Evolutionary conservation across 1,284 basidiomycete species (phyloP), one percentile per base, ranked within the genome.

Genomic region (Trichosporon ovoides): DNA sequence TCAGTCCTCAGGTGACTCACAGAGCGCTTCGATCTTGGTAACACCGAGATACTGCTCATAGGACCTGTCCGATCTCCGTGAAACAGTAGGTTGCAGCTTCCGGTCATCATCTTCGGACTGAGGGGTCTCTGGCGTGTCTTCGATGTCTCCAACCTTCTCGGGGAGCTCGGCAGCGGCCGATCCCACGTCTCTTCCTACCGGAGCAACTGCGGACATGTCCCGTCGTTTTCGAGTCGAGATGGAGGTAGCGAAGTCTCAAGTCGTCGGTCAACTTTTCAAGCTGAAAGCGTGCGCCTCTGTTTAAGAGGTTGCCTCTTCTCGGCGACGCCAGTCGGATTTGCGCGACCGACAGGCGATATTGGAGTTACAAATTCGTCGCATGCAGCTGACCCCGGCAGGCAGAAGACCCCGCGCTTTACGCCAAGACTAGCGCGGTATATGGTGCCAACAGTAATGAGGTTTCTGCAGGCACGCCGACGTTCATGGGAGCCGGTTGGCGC

Each of bases 21-120:
- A 74, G 4, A 74, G 53, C 10, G 72, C 62, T 54, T 74, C 72
- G 31, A 74, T 74, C 58, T 69, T 69, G 43, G 70, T 68, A 2
- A 72, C 72, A 40, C 72, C 72, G n/a, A 64, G 63, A 28, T 65
- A 59, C 59, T 72, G 68, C 36, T 70, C 19, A 33, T 51, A 55
- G 20, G 56, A 58, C 4, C 3, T 7, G 9, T 24, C 7, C n/a
- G 43, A 46, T 14, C 6, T n/a, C 13, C 19, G 9, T 7, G 43
- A 28, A 14, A 2, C 43, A n/a, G 43, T 46, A 13, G 22, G 22
- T 16, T 31, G 22, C 14, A 46, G 43, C 24, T 46, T 46, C 4
- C 6, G 3, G 16, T 38, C 37, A n/a, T 31, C 24, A 16, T 22
- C 24, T 22, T 46, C 43, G 5, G 43, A 28, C 0, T 11, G 4